Evolutionary conservation across 108 stramenopile genomes (phyloP), one percentile per base, ranked within the genome.

Genomic region (Cyclotella kingstonii): DNA sequence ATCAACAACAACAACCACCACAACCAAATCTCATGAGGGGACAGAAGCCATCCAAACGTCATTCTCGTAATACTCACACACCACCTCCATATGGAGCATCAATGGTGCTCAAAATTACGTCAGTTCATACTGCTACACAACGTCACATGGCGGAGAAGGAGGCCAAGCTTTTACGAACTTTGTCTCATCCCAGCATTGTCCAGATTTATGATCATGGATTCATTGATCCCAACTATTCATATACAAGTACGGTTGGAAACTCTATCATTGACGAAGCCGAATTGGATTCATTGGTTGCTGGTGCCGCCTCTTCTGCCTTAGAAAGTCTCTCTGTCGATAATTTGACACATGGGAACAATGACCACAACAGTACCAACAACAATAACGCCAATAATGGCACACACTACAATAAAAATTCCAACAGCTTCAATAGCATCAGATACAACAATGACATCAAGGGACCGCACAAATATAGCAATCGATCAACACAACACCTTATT

Each of bases 61-160:
- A n/a, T n/a, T n/a, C n/a, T n/a, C n/a, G n/a, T 26, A 39, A 47
- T 66, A 26, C 46, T 4, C 2, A 11, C 22, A 18, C 45, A 5
- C 15, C 23, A 8, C 52, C 65, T 15, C 52, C 46, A 8, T 39
- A 68, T 27, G 65, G 59, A 10, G 47, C 50, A 8, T 76, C 61
- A 23, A 68, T 87, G 77, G 90, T 91, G 1, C 68, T 91, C 46
- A 91, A 91, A 67, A 85, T 91, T 8, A 91, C 90, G 5, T 83
- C 85, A 14, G 86, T 91, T 55, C 81, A 86, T 49, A 84, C 75
- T 26, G 55, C 76, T 31, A 22, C 76, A 26, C 90, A 88, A 39
- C 76, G 82, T 12, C 84, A 83, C 38, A 93, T 90, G 66, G 92
- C 88, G 5, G 92, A 93, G 63, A 89, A 93, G 69, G 92, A 93